phyloP scores from a whole-genome alignment of 2,329 filamentous ascomycete species.

The Emergomyces orientalis region DNA sequence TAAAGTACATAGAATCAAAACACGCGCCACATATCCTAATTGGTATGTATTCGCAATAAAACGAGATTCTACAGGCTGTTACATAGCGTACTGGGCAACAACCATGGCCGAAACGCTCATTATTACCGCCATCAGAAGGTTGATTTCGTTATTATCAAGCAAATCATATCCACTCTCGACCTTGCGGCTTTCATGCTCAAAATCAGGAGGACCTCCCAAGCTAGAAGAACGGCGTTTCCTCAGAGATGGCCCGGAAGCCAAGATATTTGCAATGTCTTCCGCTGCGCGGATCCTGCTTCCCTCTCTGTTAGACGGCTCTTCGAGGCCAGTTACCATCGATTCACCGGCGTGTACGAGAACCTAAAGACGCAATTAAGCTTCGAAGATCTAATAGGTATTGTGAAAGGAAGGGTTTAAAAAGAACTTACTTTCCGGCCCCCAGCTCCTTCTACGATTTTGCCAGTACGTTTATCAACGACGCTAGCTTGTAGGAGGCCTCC shows the following conservation, averaged over 20 bases:
- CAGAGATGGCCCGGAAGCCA: slow-evolving; percentile 20
- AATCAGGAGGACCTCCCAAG: slow-evolving; percentile 10
- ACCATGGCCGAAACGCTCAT: slow-evolving; percentile 75
- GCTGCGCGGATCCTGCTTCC: slow-evolving; percentile 21
- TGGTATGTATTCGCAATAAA: not conserved
- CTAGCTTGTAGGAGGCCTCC: slow-evolving; percentile 78
- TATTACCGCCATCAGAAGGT: slow-evolving; percentile 75
- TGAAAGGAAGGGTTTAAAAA: not conserved
- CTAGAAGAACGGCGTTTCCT: not conserved
- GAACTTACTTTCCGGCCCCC: slow-evolving; percentile 54
- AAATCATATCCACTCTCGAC: slow-evolving; percentile 61
- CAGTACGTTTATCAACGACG: slow-evolving; percentile 71
- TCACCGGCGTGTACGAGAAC: slow-evolving; percentile 31
- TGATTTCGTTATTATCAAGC: slow-evolving; percentile 92
- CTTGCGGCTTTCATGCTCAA: slow-evolving; percentile 49
- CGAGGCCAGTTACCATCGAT: slow-evolving; percentile 17
- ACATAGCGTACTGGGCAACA: slow-evolving; percentile 30
- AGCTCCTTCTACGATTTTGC: slow-evolving; percentile 80
- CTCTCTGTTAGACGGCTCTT: slow-evolving; percentile 15
- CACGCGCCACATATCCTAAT: not conserved
- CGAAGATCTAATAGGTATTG: not conserved
- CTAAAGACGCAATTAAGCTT: slow-evolving; percentile 16
- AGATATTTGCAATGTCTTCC: slow-evolving; percentile 22
- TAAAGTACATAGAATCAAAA: not conserved
- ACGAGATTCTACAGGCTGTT: slow-evolving; percentile 3